Conservation (phyloP, 306 rosid genomes). For the Vachellia pachyceras region DNA sequence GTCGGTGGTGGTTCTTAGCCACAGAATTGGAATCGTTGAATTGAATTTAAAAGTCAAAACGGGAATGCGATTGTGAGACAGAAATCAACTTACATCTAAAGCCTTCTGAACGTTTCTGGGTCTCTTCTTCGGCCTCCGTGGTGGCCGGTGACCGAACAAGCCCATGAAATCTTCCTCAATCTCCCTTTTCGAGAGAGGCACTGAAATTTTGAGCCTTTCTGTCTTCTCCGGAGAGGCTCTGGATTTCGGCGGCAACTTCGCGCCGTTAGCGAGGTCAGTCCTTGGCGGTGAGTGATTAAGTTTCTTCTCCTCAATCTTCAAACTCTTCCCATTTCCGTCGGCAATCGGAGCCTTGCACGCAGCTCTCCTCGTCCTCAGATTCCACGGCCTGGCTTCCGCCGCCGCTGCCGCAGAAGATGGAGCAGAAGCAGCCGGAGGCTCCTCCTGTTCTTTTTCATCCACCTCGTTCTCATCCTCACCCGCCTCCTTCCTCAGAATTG, state of each 20-base stretch:
- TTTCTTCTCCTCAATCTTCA: conserved; percentile 66
- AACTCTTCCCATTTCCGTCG: conserved; percentile 41
- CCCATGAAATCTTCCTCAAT: conserved; percentile 75
- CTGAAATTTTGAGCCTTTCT: conserved; percentile 55
- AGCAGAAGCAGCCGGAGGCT: conserved; percentile 12
- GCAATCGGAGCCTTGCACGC: conserved; percentile 55
- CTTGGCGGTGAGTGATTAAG: conserved; percentile 55
- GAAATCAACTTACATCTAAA: conserved; percentile 60
- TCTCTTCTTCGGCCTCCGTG: conserved; percentile 70
- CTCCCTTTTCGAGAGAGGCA: conserved; percentile 63
- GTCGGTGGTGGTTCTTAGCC: not conserved
- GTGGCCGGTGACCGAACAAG: conserved; percentile 64
- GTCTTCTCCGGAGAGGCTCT: conserved; percentile 52
- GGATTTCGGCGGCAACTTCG: conserved; percentile 45
- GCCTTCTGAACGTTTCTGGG: conserved; percentile 64
- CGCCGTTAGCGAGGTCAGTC: conserved; percentile 48
- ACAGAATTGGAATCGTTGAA: not conserved
- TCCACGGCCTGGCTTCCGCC: conserved; percentile 64
- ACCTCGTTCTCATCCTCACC: conserved; percentile 32
- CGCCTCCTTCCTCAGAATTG: conserved; percentile 58
- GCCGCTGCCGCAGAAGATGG: conserved; percentile 14
- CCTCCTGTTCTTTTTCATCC: conserved; percentile 16
- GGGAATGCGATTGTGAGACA: not conserved
- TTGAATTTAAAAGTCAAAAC: not conserved
- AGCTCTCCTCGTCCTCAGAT: conserved; percentile 72